Percentiles rank a stretch among this genome's conserved stretches.
Evolutionary conservation across 83 land plant genomes (phyloP).

Genomic region (Diphasiastrum complanatum): DNA sequence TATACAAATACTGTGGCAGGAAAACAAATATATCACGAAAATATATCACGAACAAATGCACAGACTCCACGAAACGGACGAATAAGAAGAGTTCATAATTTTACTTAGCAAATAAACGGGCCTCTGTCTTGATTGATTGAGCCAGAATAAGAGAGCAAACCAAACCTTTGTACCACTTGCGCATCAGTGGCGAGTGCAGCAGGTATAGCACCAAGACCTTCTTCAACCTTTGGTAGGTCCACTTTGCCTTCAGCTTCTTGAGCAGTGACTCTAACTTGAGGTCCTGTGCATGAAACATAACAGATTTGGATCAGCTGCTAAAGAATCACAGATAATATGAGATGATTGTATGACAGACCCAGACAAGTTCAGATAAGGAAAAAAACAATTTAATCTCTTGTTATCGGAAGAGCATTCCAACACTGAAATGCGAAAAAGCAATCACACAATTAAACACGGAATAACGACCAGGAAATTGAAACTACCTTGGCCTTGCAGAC

Average conservation of each 20-base stretch:
- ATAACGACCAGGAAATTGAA: neutral
- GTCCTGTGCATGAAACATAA: conserved; percentile 17
- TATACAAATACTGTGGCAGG: too few relatives aligned
- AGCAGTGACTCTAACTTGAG: conserved; percentile 13
- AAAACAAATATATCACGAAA: too few relatives aligned
- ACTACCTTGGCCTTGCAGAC: conserved; percentile 14
- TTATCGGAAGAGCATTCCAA: too few relatives aligned
- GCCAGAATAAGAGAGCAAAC: neutral
- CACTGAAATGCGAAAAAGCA: neutral
- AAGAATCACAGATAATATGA: neutral
- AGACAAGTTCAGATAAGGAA: too few relatives aligned
- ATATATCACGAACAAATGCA: too few relatives aligned
- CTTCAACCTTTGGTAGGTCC: conserved; percentile 20
- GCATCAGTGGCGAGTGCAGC: conserved; percentile 30
- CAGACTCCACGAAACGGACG: too few relatives aligned
- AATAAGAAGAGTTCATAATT: neutral
- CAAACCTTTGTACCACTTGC: conserved; percentile 24
- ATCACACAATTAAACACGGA: neutral
- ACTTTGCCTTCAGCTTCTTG: conserved; percentile 4
- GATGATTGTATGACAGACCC: neutral
- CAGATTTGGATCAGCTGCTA: neutral
- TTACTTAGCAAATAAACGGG: neutral
- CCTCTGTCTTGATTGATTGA: neutral
- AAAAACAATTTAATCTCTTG: too few relatives aligned
- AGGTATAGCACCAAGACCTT: conserved; percentile 25